phyloP scores from a whole-genome alignment of 305 asterid genomes.

The Salvia sclarea region DNA sequence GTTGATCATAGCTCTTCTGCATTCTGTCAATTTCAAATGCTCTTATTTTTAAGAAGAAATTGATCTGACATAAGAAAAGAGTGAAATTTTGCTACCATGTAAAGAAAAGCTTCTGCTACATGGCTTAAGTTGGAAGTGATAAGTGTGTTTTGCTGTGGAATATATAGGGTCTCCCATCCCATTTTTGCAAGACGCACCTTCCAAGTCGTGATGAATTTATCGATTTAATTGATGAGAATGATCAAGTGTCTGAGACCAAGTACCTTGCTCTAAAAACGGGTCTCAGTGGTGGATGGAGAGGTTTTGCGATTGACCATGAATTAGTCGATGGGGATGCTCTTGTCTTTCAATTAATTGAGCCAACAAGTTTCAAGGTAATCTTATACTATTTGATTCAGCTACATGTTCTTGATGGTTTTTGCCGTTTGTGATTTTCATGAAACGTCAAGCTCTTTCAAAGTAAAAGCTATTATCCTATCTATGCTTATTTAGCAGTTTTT shows the following conservation, averaged over 20 bases:
- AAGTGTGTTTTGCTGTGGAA: not conserved
- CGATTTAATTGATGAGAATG: constrained; percentile 59
- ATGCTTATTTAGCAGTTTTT: too few species aligned
- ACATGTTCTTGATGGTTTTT: not conserved
- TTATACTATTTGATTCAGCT: not conserved
- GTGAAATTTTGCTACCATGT: not conserved
- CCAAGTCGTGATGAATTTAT: constrained; percentile 49
- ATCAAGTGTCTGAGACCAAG: constrained; percentile 45
- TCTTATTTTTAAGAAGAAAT: too few species aligned
- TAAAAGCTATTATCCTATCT: not conserved
- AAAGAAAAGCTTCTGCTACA: not conserved
- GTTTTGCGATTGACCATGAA: constrained; percentile 66
- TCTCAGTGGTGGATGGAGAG: constrained; percentile 89
- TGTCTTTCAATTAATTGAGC: constrained; percentile 57
- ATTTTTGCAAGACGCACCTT: constrained; percentile 61
- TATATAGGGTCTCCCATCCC: constrained; percentile 77
- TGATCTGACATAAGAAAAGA: not conserved
- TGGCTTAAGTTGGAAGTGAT: not conserved
- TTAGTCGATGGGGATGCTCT: constrained; percentile 77
- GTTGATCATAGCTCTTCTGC: not conserved
- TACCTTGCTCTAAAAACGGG: constrained; percentile 62
- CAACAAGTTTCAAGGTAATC: constrained; percentile 60
- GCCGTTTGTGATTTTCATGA: not conserved
- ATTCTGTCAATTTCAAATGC: not conserved
- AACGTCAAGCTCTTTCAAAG: not conserved